A percentile compares a stretch with the other conserved stretches of the same genome.
phyloP scores from a whole-genome alignment of 257 asterid genomes.

The Perilla frutescens region DNA sequence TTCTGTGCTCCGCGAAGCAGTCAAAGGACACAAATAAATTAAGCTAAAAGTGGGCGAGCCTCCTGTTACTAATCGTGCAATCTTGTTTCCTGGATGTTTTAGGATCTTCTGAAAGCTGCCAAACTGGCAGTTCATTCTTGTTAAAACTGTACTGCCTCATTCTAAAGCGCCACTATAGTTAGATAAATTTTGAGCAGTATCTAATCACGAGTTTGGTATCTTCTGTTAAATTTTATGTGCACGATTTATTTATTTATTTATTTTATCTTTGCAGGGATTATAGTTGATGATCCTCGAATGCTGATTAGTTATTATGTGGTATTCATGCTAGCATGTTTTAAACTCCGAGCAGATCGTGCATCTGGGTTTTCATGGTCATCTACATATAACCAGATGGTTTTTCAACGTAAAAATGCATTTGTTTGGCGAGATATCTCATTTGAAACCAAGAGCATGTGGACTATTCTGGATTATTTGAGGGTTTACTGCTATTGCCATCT shows the following conservation, averaged over 20 bases:
- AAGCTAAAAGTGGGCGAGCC: constrained; percentile 3
- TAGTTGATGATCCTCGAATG: constrained; percentile 94
- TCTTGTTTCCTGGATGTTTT: constrained; percentile 1
- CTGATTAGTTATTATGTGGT: constrained; percentile 85
- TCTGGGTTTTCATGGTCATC: constrained; percentile 77
- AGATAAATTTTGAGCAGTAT: constrained; percentile 24
- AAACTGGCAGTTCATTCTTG: constrained; percentile 14
- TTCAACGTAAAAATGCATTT: constrained; percentile 82
- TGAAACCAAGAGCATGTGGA: constrained; percentile 99
- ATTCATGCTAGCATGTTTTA: constrained; percentile 88
- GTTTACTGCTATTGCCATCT: constrained; percentile 99
- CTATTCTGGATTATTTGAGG: constrained; percentile 91
- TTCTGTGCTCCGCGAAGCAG: constrained; percentile 15
- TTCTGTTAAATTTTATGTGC: constrained; percentile 7
- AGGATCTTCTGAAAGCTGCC: constrained; percentile 24
- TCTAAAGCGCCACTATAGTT: constrained; percentile 1
- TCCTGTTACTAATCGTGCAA: neutral
- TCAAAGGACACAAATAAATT: constrained; percentile 11
- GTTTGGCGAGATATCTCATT: constrained; percentile 97
- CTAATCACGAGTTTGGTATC: neutral
- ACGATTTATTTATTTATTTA: constrained; percentile 12
- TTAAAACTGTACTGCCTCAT: constrained; percentile 10
- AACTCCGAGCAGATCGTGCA: constrained; percentile 87
- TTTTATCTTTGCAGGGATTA: constrained; percentile 59
- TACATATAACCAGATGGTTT: constrained; percentile 79